Conservation (phyloP, 805 yeast genomes). For the Candida silvatica region DNA sequence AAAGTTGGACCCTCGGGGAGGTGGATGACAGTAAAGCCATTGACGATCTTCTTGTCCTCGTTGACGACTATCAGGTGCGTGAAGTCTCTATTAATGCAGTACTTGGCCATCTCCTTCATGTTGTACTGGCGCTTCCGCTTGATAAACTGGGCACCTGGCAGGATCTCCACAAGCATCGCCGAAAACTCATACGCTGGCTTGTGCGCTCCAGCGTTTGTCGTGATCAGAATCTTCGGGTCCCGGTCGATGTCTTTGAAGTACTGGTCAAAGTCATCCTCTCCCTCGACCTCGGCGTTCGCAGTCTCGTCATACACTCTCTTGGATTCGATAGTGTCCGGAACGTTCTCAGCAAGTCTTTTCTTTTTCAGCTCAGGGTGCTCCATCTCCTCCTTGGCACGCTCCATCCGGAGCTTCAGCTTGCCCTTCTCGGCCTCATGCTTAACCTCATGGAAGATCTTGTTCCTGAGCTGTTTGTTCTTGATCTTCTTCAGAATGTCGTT, state of each 20-base stretch:
- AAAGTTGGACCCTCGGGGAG: constrained; percentile 94
- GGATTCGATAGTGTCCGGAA: constrained; percentile 75
- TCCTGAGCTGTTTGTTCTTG: constrained; percentile 74
- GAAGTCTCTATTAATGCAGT: constrained; percentile 73
- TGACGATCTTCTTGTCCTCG: constrained; percentile 88
- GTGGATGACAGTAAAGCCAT: constrained; percentile 88
- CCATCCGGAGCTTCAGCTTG: constrained; percentile 69
- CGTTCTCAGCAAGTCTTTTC: constrained; percentile 68
- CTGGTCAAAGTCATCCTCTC: constrained; percentile 55
- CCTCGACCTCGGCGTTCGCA: constrained; percentile 47
- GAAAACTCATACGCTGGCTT: constrained; percentile 88
- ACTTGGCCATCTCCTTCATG: constrained; percentile 80
- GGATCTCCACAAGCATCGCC: constrained; percentile 69
- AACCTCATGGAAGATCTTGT: constrained; percentile 63
- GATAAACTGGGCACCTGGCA: constrained; percentile 81
- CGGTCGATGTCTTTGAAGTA: constrained; percentile 41
- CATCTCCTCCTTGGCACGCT: constrained; percentile 81
- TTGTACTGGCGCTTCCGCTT: constrained; percentile 79
- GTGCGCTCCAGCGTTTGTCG: constrained; percentile 82
- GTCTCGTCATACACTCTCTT: constrained; percentile 87
- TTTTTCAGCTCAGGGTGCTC: constrained; percentile 75
- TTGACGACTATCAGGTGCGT: constrained; percentile 86
- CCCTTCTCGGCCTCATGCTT: constrained; percentile 70
- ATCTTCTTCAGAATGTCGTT: constrained; percentile 36
- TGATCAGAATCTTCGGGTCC: constrained; percentile 81